Conservation (phyloP, 768 basidiomycete genomes). For the Gloeostereum incarnatum region DNA sequence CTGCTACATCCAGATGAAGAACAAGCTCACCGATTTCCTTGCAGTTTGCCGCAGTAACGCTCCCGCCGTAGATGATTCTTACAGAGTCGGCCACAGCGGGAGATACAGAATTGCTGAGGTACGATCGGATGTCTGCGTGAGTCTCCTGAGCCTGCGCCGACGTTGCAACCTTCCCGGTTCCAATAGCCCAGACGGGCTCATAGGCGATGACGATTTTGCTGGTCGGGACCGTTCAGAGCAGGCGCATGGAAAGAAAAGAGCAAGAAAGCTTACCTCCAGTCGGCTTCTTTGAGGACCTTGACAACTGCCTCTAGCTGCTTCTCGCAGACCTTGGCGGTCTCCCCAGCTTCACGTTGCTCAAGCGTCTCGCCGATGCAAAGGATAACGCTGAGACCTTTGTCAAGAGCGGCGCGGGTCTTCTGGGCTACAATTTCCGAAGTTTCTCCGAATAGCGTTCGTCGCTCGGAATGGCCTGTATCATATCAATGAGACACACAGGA, state of each 20-base stretch:
- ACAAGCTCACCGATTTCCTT: conserved; percentile 67
- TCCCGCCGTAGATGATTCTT: conserved; percentile 94
- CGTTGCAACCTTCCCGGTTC: conserved; percentile 93
- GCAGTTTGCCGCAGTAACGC: conserved; percentile 84
- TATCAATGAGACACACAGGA: too few species aligned
- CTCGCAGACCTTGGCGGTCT: conserved; percentile 76
- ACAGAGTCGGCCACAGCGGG: conserved; percentile 58
- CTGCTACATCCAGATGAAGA: background rate
- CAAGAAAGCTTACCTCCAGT: conserved; percentile 70
- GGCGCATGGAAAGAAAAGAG: background rate
- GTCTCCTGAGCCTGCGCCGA: conserved; percentile 89
- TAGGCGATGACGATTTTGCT: conserved; percentile 94
- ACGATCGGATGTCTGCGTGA: conserved; percentile 75
- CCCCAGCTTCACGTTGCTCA: conserved; percentile 68
- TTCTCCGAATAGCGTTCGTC: conserved; percentile 89
- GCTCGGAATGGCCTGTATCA: conserved; percentile 91
- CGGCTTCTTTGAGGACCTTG: conserved; percentile 42
- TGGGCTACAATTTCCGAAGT: conserved; percentile 71
- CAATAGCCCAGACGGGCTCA: conserved; percentile 98
- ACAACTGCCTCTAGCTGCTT: conserved; percentile 75
- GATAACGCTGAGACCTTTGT: conserved; percentile 73
- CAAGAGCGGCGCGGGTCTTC: conserved; percentile 81
- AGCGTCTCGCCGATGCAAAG: conserved; percentile 96
- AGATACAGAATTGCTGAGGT: conserved; percentile 58
- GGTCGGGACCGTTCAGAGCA: background rate